These are phyloP conservation scores for Cordyceps fumosorosea DNA, from an alignment of 2,329 filamentous ascomycete genomes.

Conservation along the genomic window DNA sequence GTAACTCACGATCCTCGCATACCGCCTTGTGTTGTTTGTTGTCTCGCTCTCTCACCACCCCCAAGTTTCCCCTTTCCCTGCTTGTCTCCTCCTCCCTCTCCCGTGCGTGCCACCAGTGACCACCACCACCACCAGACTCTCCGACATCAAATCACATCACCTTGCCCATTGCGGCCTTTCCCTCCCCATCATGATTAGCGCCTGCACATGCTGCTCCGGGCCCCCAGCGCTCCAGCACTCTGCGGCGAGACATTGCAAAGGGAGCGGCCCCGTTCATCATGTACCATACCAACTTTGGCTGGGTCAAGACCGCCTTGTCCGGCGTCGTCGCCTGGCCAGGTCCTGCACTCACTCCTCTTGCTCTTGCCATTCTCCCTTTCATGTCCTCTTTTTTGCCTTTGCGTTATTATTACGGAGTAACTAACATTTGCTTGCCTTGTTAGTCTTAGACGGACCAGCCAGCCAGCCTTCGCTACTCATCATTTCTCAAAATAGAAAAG, in stretches of 20 bases:
- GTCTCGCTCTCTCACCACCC: no score
- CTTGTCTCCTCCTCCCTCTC: neutral
- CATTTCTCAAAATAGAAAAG: no score
- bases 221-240: neutral
- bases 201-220: neutral
- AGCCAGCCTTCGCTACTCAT: no score
- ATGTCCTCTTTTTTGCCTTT: no score
- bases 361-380: no score
- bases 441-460: no score
- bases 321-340: no score
- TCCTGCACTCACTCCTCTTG: no score
- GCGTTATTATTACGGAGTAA: no score
- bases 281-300: neutral
- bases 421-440: no score
- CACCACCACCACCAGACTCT: neutral
- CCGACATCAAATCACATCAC: neutral
- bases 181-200: constrained; percentile 3
- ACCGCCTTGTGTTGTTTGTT: neutral
- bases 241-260: neutral
- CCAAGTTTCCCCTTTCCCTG: neutral
- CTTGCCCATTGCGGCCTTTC: neutral
- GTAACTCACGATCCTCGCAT: neutral
- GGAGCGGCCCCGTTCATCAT: neutral
- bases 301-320: neutral
- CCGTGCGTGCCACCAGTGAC: neutral